phyloP scores from a whole-genome alignment of 164 flowering plant genomes.

The Magnolia sinica region DNA sequence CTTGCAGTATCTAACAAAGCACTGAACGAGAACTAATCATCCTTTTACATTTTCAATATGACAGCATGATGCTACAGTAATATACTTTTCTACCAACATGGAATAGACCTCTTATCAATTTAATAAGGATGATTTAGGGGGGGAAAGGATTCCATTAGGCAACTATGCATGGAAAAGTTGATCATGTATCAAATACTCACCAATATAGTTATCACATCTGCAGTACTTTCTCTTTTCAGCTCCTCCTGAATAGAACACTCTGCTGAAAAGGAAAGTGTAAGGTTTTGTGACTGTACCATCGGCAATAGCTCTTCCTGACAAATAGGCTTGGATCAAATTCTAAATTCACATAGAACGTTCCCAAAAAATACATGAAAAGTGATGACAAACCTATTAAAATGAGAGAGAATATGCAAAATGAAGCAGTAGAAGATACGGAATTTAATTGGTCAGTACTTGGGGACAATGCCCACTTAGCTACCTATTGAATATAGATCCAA shows the following conservation, averaged over 20 bases:
- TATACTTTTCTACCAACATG: background rate
- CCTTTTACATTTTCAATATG: background rate
- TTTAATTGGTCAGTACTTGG: too few relatives aligned
- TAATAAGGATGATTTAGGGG: background rate
- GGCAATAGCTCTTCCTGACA: constrained; percentile 80
- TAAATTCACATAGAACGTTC: background rate
- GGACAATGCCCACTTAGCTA: too few relatives aligned
- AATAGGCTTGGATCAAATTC: constrained; percentile 14
- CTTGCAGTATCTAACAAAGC: background rate
- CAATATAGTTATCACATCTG: constrained; percentile 90
- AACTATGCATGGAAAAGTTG: background rate
- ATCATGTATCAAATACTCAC: constrained; percentile 29
- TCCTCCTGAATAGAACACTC: constrained; percentile 97
- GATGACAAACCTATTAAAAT: background rate
- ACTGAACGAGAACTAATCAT: background rate
- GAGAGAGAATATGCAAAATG: background rate
- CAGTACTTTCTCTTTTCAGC: constrained; percentile 94
- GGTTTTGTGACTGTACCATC: constrained; percentile 66
- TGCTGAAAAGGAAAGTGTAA: constrained; percentile 94
- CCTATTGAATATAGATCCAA: too few relatives aligned
- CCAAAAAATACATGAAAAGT: background rate
- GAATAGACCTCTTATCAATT: background rate
- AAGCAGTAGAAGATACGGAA: too few relatives aligned
- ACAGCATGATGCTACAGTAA: background rate
- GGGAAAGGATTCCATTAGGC: background rate